Evolutionary conservation across 768 basidiomycete species (phyloP).

Genomic region (Mycena galopus): DNA sequence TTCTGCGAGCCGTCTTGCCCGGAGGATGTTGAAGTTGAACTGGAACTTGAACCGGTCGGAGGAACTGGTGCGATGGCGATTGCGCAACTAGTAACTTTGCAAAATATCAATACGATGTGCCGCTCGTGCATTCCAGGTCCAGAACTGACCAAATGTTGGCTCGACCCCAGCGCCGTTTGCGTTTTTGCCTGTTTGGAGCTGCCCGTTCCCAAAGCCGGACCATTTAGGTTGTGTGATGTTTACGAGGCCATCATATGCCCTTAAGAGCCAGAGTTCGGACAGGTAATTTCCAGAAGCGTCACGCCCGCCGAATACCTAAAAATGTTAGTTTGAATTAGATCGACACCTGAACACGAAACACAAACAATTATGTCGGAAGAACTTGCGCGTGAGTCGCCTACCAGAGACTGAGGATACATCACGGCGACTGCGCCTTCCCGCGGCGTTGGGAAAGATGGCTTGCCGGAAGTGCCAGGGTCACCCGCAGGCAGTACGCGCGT

Average conservation of each 20-base stretch:
- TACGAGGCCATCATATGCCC: constrained; percentile 76
- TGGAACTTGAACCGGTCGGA: constrained; percentile 37
- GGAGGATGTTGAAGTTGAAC: constrained; percentile 34
- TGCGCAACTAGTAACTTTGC: constrained; percentile 67
- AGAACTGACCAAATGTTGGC: constrained; percentile 53
- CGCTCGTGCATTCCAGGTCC: not conserved
- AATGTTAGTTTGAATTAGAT: constrained; percentile 14
- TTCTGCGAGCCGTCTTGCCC: not conserved
- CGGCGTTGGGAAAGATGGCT: constrained; percentile 68
- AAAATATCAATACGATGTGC: not conserved
- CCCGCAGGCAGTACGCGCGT: constrained; percentile 81
- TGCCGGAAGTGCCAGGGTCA: constrained; percentile 71
- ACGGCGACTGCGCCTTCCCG: constrained; percentile 80
- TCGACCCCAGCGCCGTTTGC: constrained; percentile 79
- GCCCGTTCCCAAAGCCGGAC: constrained; percentile 76
- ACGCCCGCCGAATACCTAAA: constrained; percentile 79
- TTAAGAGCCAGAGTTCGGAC: constrained; percentile 82
- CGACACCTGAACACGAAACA: constrained; percentile 14
- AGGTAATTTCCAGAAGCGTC: constrained; percentile 76
- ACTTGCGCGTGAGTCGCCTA: constrained; percentile 61
- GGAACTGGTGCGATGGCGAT: constrained; percentile 46
- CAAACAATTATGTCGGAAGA: constrained; percentile 76
- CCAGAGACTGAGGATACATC: constrained; percentile 65
- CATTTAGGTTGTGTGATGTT: constrained; percentile 68
- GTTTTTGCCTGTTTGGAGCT: constrained; percentile 70